phyloP scores from a whole-genome alignment of 805 yeast genomes.

The Cyberlindnera maclurae region DNA sequence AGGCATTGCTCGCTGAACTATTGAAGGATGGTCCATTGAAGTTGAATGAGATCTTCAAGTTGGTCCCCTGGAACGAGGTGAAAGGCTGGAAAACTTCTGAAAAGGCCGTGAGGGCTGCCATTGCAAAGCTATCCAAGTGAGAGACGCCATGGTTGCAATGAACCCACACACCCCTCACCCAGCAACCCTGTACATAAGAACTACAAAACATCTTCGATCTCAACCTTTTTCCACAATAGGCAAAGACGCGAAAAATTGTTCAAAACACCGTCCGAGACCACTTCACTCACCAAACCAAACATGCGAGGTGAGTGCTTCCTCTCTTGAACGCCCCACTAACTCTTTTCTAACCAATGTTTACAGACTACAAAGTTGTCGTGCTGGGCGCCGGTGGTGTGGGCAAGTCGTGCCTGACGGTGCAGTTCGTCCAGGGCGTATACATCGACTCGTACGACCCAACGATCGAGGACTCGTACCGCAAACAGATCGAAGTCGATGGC shows the following conservation, averaged over 20 bases:
- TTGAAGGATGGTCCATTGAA: conserved; percentile 18
- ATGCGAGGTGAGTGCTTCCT: conserved; percentile 3
- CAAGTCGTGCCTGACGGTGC: conserved; percentile 87
- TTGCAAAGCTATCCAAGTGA: conserved; percentile 17
- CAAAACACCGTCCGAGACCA: neutral
- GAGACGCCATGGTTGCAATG: neutral
- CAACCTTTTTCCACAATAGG: neutral
- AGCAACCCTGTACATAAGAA: conserved; percentile 3
- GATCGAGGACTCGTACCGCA: conserved; percentile 90
- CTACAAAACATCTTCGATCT: neutral
- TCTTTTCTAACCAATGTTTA: conserved; percentile 3
- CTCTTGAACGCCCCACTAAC: too few relatives aligned
- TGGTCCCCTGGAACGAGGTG: conserved; percentile 27
- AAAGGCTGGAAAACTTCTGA: conserved; percentile 32
- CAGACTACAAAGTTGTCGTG: conserved; percentile 81
- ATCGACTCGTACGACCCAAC: conserved; percentile 94
- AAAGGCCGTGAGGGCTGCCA: conserved; percentile 24
- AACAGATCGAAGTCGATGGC: conserved; percentile 82
- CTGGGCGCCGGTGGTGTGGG: conserved; percentile 98
- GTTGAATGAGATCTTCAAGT: conserved; percentile 26
- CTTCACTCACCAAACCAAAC: neutral
- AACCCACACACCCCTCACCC: too few relatives aligned
- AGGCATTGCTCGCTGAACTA: conserved; percentile 18
- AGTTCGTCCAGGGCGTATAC: conserved; percentile 84
- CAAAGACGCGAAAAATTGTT: neutral